These are phyloP conservation scores for Breynia disticha DNA, from an alignment of 441 rosid species.

Conservation along the genomic window DNA sequence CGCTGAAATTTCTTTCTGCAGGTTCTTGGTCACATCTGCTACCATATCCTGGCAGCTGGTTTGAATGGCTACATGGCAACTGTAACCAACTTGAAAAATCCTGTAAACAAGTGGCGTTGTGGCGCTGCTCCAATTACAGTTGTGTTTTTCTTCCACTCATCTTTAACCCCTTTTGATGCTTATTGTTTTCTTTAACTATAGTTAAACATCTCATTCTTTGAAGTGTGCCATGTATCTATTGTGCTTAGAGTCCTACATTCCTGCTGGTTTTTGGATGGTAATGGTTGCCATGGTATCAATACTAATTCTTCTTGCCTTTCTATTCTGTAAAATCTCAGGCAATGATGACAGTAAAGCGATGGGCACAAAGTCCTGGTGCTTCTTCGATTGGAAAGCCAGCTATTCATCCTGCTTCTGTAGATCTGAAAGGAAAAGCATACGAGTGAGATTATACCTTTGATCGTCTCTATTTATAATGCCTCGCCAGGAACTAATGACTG, in stretches of 20 bases:
- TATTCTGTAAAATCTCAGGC: conserved; percentile 34
- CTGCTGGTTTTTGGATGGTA: background rate
- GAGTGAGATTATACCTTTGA: conserved; percentile 44
- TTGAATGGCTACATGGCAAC: conserved; percentile 98
- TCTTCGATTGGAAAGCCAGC: conserved; percentile 86
- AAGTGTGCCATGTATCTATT: too few relatives aligned
- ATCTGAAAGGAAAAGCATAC: conserved; percentile 90
- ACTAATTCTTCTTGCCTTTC: background rate
- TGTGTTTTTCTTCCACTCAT: conserved; percentile 17
- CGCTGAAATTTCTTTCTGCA: conserved; percentile 19
- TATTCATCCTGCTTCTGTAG: conserved; percentile 88
- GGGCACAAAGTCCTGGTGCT: conserved; percentile 73
- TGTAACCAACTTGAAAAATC: conserved; percentile 82
- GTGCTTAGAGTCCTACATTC: background rate
- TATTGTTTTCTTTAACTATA: too few relatives aligned
- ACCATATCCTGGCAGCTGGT: conserved; percentile 92
- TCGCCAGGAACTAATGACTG: background rate
- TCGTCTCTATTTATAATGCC: background rate
- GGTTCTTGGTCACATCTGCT: conserved; percentile 96
- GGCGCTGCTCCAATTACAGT: conserved; percentile 97
- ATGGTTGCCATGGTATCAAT: background rate
- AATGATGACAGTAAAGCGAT: conserved; percentile 92
- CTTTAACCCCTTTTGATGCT: too few relatives aligned
- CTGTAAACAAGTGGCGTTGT: conserved; percentile 91
- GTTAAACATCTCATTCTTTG: too few relatives aligned